These are phyloP conservation scores for Cladosporium phlei DNA, from an alignment of 2,329 filamentous ascomycete species.

Conservation along the genomic window DNA sequence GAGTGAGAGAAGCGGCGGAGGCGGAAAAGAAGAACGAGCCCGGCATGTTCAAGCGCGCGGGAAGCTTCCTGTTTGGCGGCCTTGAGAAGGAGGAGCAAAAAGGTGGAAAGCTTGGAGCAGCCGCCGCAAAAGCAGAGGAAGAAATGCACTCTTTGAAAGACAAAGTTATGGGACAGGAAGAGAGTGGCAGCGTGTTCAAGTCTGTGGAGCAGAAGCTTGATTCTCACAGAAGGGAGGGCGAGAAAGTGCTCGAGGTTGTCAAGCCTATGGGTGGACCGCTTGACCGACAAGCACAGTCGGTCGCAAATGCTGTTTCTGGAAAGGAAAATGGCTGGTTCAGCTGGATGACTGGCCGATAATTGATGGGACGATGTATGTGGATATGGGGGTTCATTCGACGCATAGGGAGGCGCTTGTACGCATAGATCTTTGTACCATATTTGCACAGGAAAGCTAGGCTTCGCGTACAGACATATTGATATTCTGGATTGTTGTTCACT, in stretches of 20 bases:
- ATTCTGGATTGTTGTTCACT: too few relatives aligned
- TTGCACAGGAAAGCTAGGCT: constrained; percentile 11
- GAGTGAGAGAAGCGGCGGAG: constrained; percentile 58
- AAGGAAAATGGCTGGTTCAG: constrained; percentile 43
- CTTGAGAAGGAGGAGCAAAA: constrained; percentile 34
- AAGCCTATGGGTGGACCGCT: constrained; percentile 39
- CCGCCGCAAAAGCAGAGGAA: constrained; percentile 17
- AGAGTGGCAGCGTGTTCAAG: constrained; percentile 28
- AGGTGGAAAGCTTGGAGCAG: constrained; percentile 32
- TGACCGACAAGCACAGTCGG: constrained; percentile 42
- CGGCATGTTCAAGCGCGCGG: constrained; percentile 33
- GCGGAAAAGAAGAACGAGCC: constrained; percentile 31
- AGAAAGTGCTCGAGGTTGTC: constrained; percentile 25
- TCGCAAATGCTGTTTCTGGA: constrained; percentile 33
- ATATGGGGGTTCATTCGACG: constrained; percentile 5
- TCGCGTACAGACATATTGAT: too few relatives aligned
- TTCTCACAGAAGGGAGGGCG: constrained; percentile 24
- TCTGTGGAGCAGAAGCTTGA: constrained; percentile 32
- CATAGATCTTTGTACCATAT: constrained; percentile 12
- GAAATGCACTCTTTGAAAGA: constrained; percentile 17
- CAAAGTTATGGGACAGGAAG: constrained; percentile 15
- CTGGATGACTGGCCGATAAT: constrained; percentile 31
- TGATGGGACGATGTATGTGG: background rate
- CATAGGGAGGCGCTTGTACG: constrained; percentile 13
- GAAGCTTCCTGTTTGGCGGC: constrained; percentile 30